Base-by-base conservation (phyloP, 2,329 filamentous ascomycete genomes). In the Monosporascus cannonballus region DNA sequence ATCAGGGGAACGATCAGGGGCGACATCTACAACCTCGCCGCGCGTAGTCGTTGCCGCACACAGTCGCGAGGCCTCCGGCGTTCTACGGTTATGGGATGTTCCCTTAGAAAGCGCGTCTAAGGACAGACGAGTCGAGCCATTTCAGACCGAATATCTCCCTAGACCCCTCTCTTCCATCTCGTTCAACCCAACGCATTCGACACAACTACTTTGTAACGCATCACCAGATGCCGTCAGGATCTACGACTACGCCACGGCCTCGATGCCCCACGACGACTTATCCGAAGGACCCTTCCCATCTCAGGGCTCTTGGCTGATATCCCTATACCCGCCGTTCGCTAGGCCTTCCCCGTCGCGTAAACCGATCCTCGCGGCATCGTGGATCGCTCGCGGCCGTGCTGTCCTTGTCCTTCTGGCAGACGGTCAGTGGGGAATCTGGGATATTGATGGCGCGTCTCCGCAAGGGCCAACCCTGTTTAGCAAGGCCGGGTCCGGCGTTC, bases 341-440 rank as follows among this genome's bases (percentile, higher is more conserved):
- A 74, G 76, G 45, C 71, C 76, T 18, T 73, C 74, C 17, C 64
- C 74, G 5, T 66, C 75, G 2, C 74, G 84, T 44, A 87, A 85
- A 59, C 77, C 77, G 0, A 76, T 86, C n/a, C 66, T 86, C 15
- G 82, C 82, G 48, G 80, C 83, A 1, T 75, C 77, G 5, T 86
- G 84, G 84, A 77, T 86, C 47, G 72, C 77, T 2, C 77, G 79
- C 54, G 84, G 84, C 9, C 75, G 78, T 47, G 83, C 83, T 5
- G 71, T 86, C 27, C 69, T 86, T 41, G 73, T 75, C 1, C 71
- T 86, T 2, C 70, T 86, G 3, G 78, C 79, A 1, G 84, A 86
- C 59, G 84, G 83, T 6, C 82, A 83, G 64, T 86, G 84, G 84
- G 84, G 81, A 15, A 79, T 86, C 36, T 86, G 83, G 83, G 83